phyloP scores from a whole-genome alignment of 495 filamentous ascomycete genomes.

The Lepraria neglecta region DNA sequence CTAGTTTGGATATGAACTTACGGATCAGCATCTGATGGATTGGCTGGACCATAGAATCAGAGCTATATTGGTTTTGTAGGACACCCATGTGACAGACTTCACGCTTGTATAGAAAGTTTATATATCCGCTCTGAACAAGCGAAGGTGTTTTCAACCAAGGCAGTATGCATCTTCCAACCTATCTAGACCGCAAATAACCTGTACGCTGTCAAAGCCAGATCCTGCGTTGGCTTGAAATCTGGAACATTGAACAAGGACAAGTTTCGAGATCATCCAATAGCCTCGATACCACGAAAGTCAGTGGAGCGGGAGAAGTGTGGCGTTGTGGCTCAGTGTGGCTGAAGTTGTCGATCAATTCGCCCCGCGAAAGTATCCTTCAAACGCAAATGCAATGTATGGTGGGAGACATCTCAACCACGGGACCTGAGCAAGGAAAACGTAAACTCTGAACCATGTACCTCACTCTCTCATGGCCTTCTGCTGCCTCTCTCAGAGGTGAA shows the following conservation, averaged over 20 bases:
- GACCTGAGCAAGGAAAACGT: background rate
- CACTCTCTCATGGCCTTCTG: background rate
- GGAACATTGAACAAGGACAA: background rate
- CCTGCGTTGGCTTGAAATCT: background rate
- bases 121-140: background rate
- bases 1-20: background rate
- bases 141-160: background rate
- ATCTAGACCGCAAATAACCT: background rate
- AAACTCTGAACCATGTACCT: background rate
- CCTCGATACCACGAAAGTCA: background rate
- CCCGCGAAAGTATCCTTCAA: background rate
- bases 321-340: conserved; percentile 7
- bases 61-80: conserved; percentile 2
- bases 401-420: background rate
- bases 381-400: background rate
- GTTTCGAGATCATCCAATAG: background rate
- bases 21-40: background rate
- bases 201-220: background rate
- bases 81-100: background rate
- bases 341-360: background rate
- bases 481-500: background rate
- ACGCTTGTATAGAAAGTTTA: conserved; percentile 4
- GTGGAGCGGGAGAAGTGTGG: conserved; percentile 10
- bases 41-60: background rate
- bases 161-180: background rate